Evolutionary conservation across 345 rosid genomes (phyloP).

Genomic region (Anastatica hierochuntica): DNA sequence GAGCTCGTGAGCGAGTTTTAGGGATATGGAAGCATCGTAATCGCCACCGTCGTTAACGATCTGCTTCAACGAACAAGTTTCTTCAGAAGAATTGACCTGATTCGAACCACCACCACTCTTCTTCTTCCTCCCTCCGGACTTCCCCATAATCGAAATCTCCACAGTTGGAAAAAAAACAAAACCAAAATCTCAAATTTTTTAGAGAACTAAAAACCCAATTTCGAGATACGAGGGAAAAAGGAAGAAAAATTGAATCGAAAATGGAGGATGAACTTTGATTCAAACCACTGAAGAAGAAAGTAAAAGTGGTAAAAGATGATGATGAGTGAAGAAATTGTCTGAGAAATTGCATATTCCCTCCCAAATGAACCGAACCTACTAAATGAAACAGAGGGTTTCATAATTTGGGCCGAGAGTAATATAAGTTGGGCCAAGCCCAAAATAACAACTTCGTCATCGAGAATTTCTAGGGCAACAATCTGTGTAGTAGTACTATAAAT

Average conservation of each 20-base stretch:
- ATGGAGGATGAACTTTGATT: too few relatives aligned
- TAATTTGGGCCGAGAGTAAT: background rate
- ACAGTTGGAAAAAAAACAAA: conserved; percentile 31
- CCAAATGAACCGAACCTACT: too few relatives aligned
- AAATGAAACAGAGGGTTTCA: too few relatives aligned
- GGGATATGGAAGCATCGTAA: conserved; percentile 54
- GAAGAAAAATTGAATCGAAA: background rate
- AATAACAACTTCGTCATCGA: background rate
- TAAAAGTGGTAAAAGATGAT: too few relatives aligned
- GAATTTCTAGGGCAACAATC: background rate
- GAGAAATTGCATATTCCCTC: too few relatives aligned
- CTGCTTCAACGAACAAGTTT: conserved; percentile 17
- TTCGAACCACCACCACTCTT: conserved; percentile 44
- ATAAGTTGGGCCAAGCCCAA: background rate
- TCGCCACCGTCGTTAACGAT: conserved; percentile 54
- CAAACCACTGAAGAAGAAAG: too few relatives aligned
- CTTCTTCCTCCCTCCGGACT: too few relatives aligned
- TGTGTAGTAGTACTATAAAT: too few relatives aligned
- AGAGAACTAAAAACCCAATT: too few relatives aligned
- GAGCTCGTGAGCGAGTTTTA: conserved; percentile 86
- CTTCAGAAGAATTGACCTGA: conserved; percentile 37
- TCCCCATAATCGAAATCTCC: too few relatives aligned
- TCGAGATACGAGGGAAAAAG: too few relatives aligned
- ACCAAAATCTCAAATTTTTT: background rate
- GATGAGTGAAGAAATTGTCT: too few relatives aligned